Evolutionary conservation across 2,329 filamentous ascomycete species (phyloP).

Genomic region (Dactylellina leptospora): DNA sequence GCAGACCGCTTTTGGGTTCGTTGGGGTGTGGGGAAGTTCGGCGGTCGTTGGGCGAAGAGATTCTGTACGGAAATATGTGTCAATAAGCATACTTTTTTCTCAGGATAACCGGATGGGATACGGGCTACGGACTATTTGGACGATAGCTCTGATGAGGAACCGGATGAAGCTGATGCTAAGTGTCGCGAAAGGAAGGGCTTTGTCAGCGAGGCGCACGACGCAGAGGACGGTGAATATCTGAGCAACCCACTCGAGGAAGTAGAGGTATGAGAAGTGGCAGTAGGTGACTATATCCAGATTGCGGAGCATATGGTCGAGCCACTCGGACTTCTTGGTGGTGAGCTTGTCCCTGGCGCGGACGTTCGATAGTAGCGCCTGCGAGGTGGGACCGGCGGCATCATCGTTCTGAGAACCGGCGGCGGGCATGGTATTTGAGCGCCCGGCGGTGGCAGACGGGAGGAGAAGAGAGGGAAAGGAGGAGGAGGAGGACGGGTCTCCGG

Average conservation of each 20-base stretch:
- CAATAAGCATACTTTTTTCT: conserved; percentile 12
- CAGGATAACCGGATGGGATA: neutral
- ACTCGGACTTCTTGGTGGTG: conserved; percentile 66
- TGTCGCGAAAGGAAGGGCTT: conserved; percentile 23
- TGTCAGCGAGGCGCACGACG: neutral
- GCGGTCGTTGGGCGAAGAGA: conserved; percentile 56
- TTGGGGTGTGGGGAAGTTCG: conserved; percentile 72
- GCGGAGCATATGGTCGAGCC: conserved; percentile 69
- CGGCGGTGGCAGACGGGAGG: conserved; percentile 32
- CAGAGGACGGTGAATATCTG: neutral
- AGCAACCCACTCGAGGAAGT: conserved; percentile 74
- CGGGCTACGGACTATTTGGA: conserved; percentile 62
- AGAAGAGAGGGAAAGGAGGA: conserved; percentile 37
- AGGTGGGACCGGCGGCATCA: conserved; percentile 15
- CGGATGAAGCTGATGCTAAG: conserved; percentile 72
- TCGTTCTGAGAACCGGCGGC: conserved; percentile 30
- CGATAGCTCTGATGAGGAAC: conserved; percentile 68
- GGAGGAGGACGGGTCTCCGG: conserved; percentile 52
- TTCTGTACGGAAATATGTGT: conserved; percentile 16
- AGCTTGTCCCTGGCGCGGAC: conserved; percentile 49
- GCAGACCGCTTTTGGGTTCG: conserved; percentile 67
- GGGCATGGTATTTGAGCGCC: conserved; percentile 30
- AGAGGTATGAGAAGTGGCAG: conserved; percentile 71
- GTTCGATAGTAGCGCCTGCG: conserved; percentile 41
- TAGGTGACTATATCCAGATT: conserved; percentile 72